Conservation (phyloP, 495 filamentous ascomycete species). For the Penicillium robsamsonii region DNA sequence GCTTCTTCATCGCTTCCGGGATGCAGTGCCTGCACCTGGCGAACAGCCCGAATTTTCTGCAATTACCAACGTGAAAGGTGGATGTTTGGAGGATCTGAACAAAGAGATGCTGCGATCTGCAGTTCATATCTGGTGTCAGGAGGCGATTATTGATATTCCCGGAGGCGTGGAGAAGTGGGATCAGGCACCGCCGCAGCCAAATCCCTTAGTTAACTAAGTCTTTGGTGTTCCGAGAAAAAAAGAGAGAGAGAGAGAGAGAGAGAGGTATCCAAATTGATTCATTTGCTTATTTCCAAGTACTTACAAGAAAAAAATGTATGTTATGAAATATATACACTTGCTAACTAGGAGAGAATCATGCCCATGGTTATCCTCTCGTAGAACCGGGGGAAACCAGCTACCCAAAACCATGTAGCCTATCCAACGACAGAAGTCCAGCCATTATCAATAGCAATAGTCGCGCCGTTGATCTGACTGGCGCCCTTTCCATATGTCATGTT, state of each 20-base stretch:
- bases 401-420: constrained; percentile 3
- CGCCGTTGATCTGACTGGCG: constrained; percentile 32
- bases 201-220: constrained; percentile 12
- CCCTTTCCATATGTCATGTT: constrained; percentile 30
- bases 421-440: constrained; percentile 31
- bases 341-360: neutral
- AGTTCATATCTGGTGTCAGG: constrained; percentile 61
- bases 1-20: constrained; percentile 53
- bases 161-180: constrained; percentile 49
- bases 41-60: constrained; percentile 19
- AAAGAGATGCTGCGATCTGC: constrained; percentile 49
- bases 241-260: neutral
- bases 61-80: constrained; percentile 58
- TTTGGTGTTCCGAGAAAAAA: neutral
- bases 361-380: neutral
- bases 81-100: constrained; percentile 54
- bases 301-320: neutral
- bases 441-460: constrained; percentile 35
- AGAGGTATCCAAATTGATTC: neutral
- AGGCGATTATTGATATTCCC: constrained; percentile 62
- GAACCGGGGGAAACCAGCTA: neutral
- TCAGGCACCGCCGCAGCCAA: constrained; percentile 17
- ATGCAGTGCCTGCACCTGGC: constrained; percentile 34
- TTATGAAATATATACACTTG: neutral
- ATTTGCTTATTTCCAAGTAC: too few species aligned